These are phyloP conservation scores for Lachancea mirantina DNA, from an alignment of 805 yeast genomes.

Conservation along the genomic window DNA sequence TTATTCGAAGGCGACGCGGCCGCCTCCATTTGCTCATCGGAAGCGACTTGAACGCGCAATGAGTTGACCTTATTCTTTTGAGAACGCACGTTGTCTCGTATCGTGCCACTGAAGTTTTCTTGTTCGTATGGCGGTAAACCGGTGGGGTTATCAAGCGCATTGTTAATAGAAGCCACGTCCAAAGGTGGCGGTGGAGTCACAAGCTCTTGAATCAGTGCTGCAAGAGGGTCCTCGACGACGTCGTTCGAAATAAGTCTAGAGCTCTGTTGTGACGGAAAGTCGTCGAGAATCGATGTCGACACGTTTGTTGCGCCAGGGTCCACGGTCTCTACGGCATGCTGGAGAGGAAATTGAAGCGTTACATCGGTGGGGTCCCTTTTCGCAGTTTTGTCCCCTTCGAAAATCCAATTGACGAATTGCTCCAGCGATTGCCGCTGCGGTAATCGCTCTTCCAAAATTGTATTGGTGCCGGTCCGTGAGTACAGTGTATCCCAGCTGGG, in stretches of 20 bases:
- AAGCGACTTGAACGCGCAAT: slow-evolving; percentile 11
- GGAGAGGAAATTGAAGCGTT: too few relatives aligned
- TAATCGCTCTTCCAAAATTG: not conserved
- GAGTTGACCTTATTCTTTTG: slow-evolving; percentile 17
- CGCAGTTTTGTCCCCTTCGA: slow-evolving; percentile 11
- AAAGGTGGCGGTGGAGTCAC: slow-evolving; percentile 1
- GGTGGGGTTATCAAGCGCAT: not conserved
- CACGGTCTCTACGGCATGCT: too few relatives aligned
- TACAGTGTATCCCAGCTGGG: too few relatives aligned
- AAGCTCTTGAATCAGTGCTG: slow-evolving; percentile 19
- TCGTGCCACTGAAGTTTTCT: not conserved
- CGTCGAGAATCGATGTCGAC: too few relatives aligned
- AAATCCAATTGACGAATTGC: slow-evolving; percentile 18
- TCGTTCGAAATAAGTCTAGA: too few relatives aligned
- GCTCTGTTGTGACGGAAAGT: too few relatives aligned
- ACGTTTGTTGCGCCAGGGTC: too few relatives aligned
- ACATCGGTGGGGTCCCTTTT: too few relatives aligned
- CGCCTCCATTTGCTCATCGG: not conserved
- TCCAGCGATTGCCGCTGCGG: slow-evolving; percentile 7
- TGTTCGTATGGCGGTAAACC: too few relatives aligned
- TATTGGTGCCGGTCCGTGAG: too few relatives aligned
- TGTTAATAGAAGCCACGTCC: not conserved
- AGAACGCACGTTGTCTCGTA: slow-evolving; percentile 15
- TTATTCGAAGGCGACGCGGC: not conserved
- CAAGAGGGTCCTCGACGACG: too few relatives aligned